Conservation (phyloP, 495 filamentous ascomycete species). For the Penicillium lagena region DNA sequence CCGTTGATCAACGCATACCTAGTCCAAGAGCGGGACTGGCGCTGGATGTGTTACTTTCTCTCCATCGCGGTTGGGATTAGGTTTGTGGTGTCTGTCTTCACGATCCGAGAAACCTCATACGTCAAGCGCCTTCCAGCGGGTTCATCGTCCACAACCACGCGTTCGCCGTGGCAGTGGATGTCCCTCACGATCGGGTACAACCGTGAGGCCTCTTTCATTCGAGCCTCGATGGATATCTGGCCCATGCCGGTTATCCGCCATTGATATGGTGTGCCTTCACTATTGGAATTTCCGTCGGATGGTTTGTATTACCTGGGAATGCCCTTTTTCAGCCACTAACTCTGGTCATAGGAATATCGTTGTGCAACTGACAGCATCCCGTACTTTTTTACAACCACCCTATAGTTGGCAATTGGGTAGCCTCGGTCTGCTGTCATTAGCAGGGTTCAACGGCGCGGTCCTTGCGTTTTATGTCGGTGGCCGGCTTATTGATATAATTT, state of each 20-base stretch:
- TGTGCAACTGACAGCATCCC: constrained; percentile 22
- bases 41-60: constrained; percentile 28
- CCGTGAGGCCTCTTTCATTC: constrained; percentile 18
- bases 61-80: constrained; percentile 14
- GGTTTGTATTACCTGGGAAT: constrained; percentile 6
- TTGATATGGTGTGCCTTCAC: constrained; percentile 24
- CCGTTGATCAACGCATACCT: constrained; percentile 28
- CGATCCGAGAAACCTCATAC: constrained; percentile 23
- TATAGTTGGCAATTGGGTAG: constrained; percentile 22
- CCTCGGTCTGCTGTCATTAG: constrained; percentile 20
- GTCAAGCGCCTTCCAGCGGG: background rate
- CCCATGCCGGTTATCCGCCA: constrained; percentile 19
- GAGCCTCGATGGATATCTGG: constrained; percentile 16
- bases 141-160: constrained; percentile 1
- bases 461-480: constrained; percentile 27
- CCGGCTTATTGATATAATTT: constrained; percentile 25
- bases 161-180: constrained; percentile 17
- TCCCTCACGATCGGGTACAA: constrained; percentile 18
- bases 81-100: constrained; percentile 16
- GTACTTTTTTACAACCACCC: constrained; percentile 22
- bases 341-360: constrained; percentile 22
- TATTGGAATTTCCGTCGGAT: constrained; percentile 25
- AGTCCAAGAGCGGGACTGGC: constrained; percentile 21
- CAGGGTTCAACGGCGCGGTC: constrained; percentile 24
- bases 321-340: background rate